A percentile compares a stretch with the other conserved stretches of the same genome.
Evolutionary conservation across 306 rosid genomes (phyloP).

Genomic region (Glycine soja): DNA sequence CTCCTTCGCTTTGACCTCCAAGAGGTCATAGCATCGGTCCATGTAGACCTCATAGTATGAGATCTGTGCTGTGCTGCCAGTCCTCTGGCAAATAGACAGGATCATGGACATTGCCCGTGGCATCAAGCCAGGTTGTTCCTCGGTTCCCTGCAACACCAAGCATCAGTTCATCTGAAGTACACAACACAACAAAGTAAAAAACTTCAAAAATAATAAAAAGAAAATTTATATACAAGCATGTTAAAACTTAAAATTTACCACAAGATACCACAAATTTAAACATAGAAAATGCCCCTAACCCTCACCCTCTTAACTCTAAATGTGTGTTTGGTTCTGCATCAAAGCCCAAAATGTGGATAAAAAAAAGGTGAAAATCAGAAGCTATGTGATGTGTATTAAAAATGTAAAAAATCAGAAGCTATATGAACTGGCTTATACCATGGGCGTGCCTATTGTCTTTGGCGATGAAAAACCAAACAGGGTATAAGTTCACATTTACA

Average conservation of each 20-base stretch:
- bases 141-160: conserved; percentile 72
- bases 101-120: conserved; percentile 73
- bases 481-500: not conserved
- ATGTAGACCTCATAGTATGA: conserved; percentile 92
- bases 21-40: conserved; percentile 91
- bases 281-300: conserved; percentile 6
- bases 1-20: conserved; percentile 79
- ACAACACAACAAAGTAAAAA: not conserved
- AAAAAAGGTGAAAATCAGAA: not conserved
- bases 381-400: not conserved
- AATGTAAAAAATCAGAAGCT: too few species aligned
- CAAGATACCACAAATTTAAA: not conserved
- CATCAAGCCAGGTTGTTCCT: conserved; percentile 82
- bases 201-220: not conserved
- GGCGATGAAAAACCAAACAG: not conserved
- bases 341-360: not conserved
- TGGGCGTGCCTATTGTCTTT: too few species aligned
- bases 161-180: conserved; percentile 30
- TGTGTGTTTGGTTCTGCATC: not conserved
- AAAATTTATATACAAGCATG: not conserved
- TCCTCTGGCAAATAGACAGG: conserved; percentile 65
- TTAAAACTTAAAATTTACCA: conserved; percentile 11
- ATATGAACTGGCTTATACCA: too few species aligned
- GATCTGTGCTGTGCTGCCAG: conserved; percentile 65
- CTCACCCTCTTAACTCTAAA: conserved; percentile 7